Evolutionary conservation across 305 asterid genomes (phyloP).

Genomic region (Solanum hybrid): DNA sequence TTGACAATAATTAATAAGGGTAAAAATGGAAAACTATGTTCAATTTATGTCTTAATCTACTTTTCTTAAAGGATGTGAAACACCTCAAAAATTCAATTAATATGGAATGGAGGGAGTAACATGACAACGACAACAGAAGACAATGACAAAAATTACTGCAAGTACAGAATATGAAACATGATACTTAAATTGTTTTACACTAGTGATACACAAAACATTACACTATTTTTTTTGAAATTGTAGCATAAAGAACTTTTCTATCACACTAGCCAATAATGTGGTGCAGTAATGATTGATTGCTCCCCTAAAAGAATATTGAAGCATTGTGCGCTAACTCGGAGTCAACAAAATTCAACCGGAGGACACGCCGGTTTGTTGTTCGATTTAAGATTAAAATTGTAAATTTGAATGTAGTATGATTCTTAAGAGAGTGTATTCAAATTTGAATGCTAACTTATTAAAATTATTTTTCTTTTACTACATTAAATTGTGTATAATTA

Average conservation of each 20-base stretch:
- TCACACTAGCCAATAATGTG: neutral
- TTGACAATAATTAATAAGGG: no score
- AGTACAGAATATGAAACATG: neutral
- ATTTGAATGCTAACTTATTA: neutral
- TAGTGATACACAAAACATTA: neutral
- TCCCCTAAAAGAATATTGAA: neutral
- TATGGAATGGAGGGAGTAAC: neutral
- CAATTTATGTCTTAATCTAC: no score
- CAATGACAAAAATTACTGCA: neutral
- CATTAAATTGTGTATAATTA: neutral
- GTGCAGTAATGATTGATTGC: neutral
- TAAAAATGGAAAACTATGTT: no score
- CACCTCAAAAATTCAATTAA: no score
- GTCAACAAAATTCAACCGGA: neutral
- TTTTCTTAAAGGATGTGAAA: no score
- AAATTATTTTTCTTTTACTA: neutral
- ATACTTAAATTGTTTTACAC: neutral
- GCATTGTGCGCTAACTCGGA: neutral
- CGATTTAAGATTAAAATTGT: neutral
- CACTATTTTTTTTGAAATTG: neutral
- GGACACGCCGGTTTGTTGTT: neutral
- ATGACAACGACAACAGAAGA: neutral
- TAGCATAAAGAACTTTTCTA: neutral
- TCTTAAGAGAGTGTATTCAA: neutral
- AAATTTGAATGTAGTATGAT: neutral